A percentile compares a stretch with the other conserved stretches of the same genome.
phyloP scores from a whole-genome alignment of 805 yeast species.

The Cyberlindnera amylophila region DNA sequence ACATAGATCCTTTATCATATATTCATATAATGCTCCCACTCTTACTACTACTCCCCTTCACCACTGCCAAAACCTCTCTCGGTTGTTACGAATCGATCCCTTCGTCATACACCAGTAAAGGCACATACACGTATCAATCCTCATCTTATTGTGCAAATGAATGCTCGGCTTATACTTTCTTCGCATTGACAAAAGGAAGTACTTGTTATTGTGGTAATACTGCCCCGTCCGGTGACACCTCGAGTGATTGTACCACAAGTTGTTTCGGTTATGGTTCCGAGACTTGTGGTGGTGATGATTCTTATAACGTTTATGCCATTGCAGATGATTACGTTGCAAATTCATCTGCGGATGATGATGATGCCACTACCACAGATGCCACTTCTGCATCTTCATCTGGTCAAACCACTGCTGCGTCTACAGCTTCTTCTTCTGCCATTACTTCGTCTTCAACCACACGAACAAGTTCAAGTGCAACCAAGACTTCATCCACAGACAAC shows the following conservation, averaged over 20 bases:
- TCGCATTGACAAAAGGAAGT: constrained; percentile 45
- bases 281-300: constrained; percentile 57
- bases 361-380: neutral
- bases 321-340: constrained; percentile 3
- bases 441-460: constrained; percentile 22
- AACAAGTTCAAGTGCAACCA: constrained; percentile 21
- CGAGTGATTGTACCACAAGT: constrained; percentile 33
- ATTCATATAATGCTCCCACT: no score
- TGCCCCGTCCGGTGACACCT: constrained; percentile 34
- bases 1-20: no score
- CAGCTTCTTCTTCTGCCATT: constrained; percentile 2
- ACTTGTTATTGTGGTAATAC: constrained; percentile 58
- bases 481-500: constrained; percentile 21
- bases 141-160: constrained; percentile 42
- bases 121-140: constrained; percentile 47
- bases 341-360: neutral
- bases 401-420: neutral
- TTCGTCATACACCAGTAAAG: constrained; percentile 25
- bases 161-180: constrained; percentile 39
- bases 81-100: constrained; percentile 26
- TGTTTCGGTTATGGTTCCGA: constrained; percentile 61
- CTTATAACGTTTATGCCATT: constrained; percentile 40
- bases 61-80: constrained; percentile 3
- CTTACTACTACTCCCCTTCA: constrained; percentile 1
- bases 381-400: neutral